These are phyloP conservation scores for Paragyromitra xinjiangensis DNA, from an alignment of 495 filamentous ascomycete species.

Conservation along the genomic window DNA sequence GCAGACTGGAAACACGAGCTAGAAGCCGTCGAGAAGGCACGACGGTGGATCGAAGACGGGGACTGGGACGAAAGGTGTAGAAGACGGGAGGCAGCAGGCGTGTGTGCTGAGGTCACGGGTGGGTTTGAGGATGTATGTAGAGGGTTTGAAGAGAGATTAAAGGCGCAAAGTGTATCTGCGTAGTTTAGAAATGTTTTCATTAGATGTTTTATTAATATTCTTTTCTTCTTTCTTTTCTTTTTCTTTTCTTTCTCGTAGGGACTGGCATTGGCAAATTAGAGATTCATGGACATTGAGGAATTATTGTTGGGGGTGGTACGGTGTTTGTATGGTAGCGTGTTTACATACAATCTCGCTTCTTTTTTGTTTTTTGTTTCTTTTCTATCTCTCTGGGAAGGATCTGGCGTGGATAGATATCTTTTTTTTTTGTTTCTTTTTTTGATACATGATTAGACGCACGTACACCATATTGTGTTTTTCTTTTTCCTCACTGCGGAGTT, in stretches of 20 bases:
- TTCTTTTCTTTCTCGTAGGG: constrained; percentile 27
- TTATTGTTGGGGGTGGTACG: not conserved
- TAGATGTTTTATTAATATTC: not conserved
- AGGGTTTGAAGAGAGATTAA: constrained; percentile 67
- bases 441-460: not conserved
- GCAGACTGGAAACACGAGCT: constrained; percentile 83
- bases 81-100: constrained; percentile 77
- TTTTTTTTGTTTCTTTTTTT: not conserved
- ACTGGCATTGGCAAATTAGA: constrained; percentile 13
- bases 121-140: constrained; percentile 90
- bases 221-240: constrained; percentile 17
- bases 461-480: not conserved
- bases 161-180: constrained; percentile 43
- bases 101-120: constrained; percentile 84
- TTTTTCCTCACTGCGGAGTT: not conserved
- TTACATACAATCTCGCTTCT: constrained; percentile 28
- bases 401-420: constrained; percentile 18
- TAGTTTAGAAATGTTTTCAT: constrained; percentile 21
- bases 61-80: constrained; percentile 80
- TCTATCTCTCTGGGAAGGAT: constrained; percentile 14
- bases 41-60: constrained; percentile 78
- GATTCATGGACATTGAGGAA: not conserved
- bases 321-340: constrained; percentile 13
- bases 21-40: constrained; percentile 80
- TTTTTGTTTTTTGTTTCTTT: constrained; percentile 7